Evolutionary conservation across 192 early-diverging fungal genomes (phyloP), one percentile per base, ranked within the genome.

Genomic region (Coemansia sp.): DNA sequence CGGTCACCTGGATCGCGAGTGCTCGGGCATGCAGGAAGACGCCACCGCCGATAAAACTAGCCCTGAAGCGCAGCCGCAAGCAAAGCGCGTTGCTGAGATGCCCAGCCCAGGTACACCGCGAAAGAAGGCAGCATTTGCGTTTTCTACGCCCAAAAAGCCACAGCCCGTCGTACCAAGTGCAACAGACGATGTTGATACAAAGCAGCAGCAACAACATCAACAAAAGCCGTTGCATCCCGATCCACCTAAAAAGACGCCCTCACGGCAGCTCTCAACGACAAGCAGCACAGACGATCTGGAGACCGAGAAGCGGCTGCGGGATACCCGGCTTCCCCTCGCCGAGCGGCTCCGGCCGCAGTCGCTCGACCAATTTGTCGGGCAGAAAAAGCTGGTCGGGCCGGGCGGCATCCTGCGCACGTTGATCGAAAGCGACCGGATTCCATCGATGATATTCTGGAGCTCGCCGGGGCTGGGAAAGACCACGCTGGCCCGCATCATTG

Each of bases 401-500:
- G 58, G 70, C 10, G 85, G 86, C 8, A 68, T 92, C 0, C 67
- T 95, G 31, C 81, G 86, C 4, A 54, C 55, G 8, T 63, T 95
- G 4, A 89, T 94, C 0, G 75, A 85, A 23, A 66, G 81, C 29
- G 85, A 92, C 31, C 75, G 65, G 44, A 79, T 93, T 1, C 85
- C 88, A 12, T 90, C 88, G 1, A 84, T 94, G 71, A 82, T 95
- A 6, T 78, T 95, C n/a, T 95, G 88, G 88, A 85, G 85, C 14
- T 69, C 67, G 21, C 83, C 85, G 0, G 85, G 84, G 7, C 60
- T 71, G 2, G 87, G 87, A 16, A 88, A 86, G 48, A 88, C 86
- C 6, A 84, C 84, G 2, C 65, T 86, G 25, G 86, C 84, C 6
- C 73, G 84, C 27, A 80, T 88, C 38, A 85, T 88, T 45, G 82